These are phyloP conservation scores for Elongisporangium prolatum DNA, from an alignment of 352 stramenopile genomes.

Conservation along the genomic window DNA sequence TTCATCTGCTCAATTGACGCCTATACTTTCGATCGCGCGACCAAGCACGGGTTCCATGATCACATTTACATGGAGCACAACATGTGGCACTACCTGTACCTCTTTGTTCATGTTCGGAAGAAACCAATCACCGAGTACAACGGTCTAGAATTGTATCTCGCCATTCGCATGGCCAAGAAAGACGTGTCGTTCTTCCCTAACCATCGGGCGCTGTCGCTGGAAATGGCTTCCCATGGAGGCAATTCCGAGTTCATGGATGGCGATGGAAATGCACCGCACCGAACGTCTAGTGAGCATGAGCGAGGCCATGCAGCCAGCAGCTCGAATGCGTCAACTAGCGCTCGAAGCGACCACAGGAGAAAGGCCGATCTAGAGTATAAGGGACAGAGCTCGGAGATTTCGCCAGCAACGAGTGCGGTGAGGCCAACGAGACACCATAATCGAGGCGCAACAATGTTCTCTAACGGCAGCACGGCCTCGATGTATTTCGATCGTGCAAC, in stretches of 20 bases:
- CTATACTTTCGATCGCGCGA: constrained; percentile 69
- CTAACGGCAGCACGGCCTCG: neutral
- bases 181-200: constrained; percentile 76
- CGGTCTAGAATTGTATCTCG: constrained; percentile 74
- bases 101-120: constrained; percentile 79
- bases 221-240: constrained; percentile 8
- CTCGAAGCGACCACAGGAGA: neutral
- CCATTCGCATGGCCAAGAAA: constrained; percentile 68
- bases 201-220: constrained; percentile 51
- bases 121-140: constrained; percentile 78
- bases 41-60: constrained; percentile 64
- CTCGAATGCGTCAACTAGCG: neutral
- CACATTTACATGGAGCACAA: constrained; percentile 77
- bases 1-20: constrained; percentile 82
- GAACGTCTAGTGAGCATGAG: neutral
- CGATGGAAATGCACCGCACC: neutral
- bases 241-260: neutral
- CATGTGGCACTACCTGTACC: constrained; percentile 78
- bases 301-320: neutral
- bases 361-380: neutral
- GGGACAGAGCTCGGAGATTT: neutral
- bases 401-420: neutral
- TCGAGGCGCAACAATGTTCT: neutral
- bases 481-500: constrained; percentile 12
- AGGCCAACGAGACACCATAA: neutral